Conservation (phyloP, 805 yeast species). For the Hanseniaspora lachancei region DNA sequence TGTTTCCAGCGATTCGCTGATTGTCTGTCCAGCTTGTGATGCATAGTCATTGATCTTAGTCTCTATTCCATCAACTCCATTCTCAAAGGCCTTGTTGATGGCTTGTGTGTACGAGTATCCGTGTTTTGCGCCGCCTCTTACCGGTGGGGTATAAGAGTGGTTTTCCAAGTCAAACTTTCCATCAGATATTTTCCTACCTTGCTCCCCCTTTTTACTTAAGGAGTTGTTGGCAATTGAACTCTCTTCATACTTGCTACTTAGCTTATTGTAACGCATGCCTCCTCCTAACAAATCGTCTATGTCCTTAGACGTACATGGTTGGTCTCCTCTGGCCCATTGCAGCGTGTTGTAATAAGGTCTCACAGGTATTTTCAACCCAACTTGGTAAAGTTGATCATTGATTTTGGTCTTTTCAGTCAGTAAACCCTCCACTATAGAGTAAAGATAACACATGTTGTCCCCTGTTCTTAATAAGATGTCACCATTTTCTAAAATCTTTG, state of each 20-base stretch:
- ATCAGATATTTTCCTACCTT: slow-evolving; percentile 17
- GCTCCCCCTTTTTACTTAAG: slow-evolving; percentile 8
- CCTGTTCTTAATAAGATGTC: slow-evolving; percentile 46
- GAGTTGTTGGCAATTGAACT: slow-evolving; percentile 41
- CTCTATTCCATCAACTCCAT: slow-evolving; percentile 41
- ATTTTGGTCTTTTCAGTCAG: slow-evolving; percentile 17
- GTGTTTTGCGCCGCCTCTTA: slow-evolving; percentile 27
- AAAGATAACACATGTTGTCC: slow-evolving; percentile 40
- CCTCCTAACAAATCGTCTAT: slow-evolving; percentile 62
- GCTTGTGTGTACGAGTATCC: slow-evolving; percentile 32
- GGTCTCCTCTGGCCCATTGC: slow-evolving; percentile 77
- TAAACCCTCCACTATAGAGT: slow-evolving; percentile 38
- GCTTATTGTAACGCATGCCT: slow-evolving; percentile 43
- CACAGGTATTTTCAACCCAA: slow-evolving; percentile 51
- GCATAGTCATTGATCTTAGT: slow-evolving; percentile 48
- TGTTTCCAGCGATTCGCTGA: slow-evolving; percentile 39
- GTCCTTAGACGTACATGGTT: slow-evolving; percentile 46
- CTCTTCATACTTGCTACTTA: slow-evolving; percentile 42
- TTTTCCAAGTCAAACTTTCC: slow-evolving; percentile 17
- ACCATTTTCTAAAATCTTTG: slow-evolving; percentile 40
- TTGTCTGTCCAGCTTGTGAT: slow-evolving; percentile 37
- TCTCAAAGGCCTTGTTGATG: slow-evolving; percentile 35
- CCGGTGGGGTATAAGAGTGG: slow-evolving; percentile 37
- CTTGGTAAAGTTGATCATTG: slow-evolving; percentile 54
- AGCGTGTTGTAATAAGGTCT: slow-evolving; percentile 70